Evolutionary conservation across 1,284 basidiomycete genomes (phyloP), one percentile per base, ranked within the genome.

Genomic region (Neolentinus lepideus): DNA sequence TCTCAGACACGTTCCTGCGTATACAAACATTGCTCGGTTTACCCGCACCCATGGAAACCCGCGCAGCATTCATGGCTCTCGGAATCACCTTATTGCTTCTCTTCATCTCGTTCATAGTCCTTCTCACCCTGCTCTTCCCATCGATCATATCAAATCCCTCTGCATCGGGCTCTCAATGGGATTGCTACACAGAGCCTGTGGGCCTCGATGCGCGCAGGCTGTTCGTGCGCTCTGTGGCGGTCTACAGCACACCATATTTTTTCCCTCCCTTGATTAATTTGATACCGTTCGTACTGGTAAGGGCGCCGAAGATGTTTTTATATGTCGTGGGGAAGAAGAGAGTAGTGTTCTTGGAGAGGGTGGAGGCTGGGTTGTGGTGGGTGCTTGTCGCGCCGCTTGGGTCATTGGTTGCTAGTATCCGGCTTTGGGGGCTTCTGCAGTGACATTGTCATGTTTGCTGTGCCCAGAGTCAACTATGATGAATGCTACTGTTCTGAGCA

Each of bases 231-330:
- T 67, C 71, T n/a, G 70, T 77, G 9, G 54, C 64, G 22, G 54
- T 57, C 4, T 81, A 81, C 51, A 16, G 24, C 14, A 50, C 14
- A 12, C 47, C 47, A 16, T 72, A 75, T 57, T 63, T 62, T 47
- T 83, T 79, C 60, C 79, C 79, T 2, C 69, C 77, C 3, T 81
- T 80, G 0, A 71, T 83, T 64, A 83, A 79, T 63, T 57, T 83
- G 24, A 47, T 71, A 4, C 62, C 63, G n/a, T n/a, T 67, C 4
- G 6, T 68, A 1, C 54, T 69, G 25, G 61, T 69, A 3, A 59
- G 53, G 25, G 29, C 66, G 11, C 69, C 68, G 51, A 9, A 25
- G 47, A n/a, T 50, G 6, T 26, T 50, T 11, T 29, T 50, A n/a
- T 25, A 25, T 26, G 47, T 29, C 14, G 47, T 50, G 16, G 47